phyloP scores from a whole-genome alignment of 129 eudicot genomes.

The Cynara cardunculus region DNA sequence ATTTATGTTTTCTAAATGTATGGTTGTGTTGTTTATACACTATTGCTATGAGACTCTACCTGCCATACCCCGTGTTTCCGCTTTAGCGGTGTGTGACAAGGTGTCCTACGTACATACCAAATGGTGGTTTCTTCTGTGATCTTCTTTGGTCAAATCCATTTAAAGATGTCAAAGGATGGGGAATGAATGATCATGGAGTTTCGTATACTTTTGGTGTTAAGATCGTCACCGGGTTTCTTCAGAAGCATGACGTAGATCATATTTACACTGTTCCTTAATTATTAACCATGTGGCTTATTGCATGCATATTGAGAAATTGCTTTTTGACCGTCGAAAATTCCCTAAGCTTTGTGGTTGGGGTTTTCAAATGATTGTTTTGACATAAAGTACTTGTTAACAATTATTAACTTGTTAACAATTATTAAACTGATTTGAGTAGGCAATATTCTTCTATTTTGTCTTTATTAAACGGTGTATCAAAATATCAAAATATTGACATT shows the following conservation, averaged over 20 bases:
- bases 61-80: too few species aligned
- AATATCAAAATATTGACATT: not conserved
- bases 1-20: too few species aligned
- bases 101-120: conserved; percentile 46
- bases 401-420: too few species aligned
- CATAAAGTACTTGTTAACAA: not conserved
- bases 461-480: not conserved
- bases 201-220: conserved; percentile 55
- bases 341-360: not conserved
- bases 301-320: not conserved
- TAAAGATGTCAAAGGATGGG: conserved; percentile 58
- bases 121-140: conserved; percentile 50
- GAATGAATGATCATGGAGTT: conserved; percentile 61
- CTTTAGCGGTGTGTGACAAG: too few species aligned
- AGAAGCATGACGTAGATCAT: conserved; percentile 49
- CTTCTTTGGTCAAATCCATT: conserved; percentile 54
- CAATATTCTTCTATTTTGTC: not conserved
- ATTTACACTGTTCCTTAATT: not conserved
- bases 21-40: too few species aligned
- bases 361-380: not conserved
- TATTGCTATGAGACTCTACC: too few species aligned
- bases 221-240: conserved; percentile 43
- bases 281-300: not conserved
- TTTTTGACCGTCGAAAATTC: not conserved
- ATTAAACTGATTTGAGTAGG: not conserved